Base-by-base conservation (phyloP, 2,329 filamentous ascomycete species). In the Trichoderma atroviride region DNA sequence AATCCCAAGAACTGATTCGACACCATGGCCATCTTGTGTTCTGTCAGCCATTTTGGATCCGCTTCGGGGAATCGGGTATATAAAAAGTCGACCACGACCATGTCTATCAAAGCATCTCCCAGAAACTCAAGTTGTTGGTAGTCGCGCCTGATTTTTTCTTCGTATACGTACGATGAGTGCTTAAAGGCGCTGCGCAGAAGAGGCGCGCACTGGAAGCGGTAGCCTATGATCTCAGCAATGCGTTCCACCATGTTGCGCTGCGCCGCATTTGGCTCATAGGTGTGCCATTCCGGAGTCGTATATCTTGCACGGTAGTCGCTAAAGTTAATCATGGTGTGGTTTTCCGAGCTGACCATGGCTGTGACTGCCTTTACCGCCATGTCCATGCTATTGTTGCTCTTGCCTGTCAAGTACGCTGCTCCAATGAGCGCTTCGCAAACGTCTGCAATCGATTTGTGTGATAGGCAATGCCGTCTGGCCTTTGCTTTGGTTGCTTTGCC, bases 11-110 rank as follows among this genome's bases (percentile, higher is more conserved):
- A 99, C 71, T 94, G 94, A 81, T 99, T 99, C 65, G 93, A 96
- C 0, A 96, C 94, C 92, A 99, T 97, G n/a, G 94, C 93, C 90
- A 96, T 97, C 81, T 98, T 98, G 84, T 98, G 95, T 80, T 98
- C 96, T 0, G 96, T 98, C 70, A 99, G 84, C 95, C 95, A 98
- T 78, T 98, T 94, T 0, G 96, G 95, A 75, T 97, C 94, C 69
- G 91, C 92, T 63, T 88, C 83, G 0, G 94, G 93, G 74, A 92
- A 93, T 4, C 84, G 85, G 73, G 89, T 86, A 80, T 93, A 98
- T 4, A 99, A 85, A 74, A 92, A 89, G 74, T 94, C 91, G 67
- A 98, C 90, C 74, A 91, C 93, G 13, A 86, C 91, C 88, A 95
- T 92, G 76, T 97, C 94, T 1, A 97, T 88, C 2, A 98, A 84